phyloP scores from a whole-genome alignment of 2,329 filamentous ascomycete species.

The Nannizziopsis arthrosporioides region DNA sequence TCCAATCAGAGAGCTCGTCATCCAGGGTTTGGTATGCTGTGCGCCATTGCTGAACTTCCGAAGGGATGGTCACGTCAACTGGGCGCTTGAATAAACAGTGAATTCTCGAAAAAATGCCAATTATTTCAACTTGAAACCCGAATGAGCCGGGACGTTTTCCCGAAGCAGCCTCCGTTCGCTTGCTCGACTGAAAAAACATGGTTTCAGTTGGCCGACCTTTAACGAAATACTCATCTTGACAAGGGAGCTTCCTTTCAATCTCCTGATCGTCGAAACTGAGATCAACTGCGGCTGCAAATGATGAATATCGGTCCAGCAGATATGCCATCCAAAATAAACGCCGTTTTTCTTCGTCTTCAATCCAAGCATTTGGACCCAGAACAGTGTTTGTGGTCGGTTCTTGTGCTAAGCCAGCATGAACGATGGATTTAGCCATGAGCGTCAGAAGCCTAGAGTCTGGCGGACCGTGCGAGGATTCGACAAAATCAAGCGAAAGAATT shows the following conservation, averaged over 20 bases:
- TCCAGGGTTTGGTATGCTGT: conserved; percentile 75
- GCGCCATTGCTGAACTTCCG: conserved; percentile 85
- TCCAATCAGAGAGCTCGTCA: conserved; percentile 67
- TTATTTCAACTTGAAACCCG: conserved; percentile 79
- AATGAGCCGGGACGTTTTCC: conserved; percentile 78
- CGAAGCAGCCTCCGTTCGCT: conserved; percentile 51
- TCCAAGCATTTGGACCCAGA: conserved; percentile 70
- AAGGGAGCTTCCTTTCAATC: conserved; percentile 76
- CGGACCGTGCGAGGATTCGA: conserved; percentile 77
- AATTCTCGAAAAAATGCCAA: conserved; percentile 76
- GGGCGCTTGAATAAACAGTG: conserved; percentile 82
- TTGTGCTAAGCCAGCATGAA: conserved; percentile 74
- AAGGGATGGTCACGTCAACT: conserved; percentile 71
- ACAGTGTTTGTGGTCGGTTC: conserved; percentile 76
- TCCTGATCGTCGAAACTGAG: conserved; percentile 82
- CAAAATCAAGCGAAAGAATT: conserved; percentile 72
- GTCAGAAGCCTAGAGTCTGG: conserved; percentile 88
- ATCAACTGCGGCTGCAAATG: conserved; percentile 81
- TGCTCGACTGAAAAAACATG: conserved; percentile 56
- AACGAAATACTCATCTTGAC: conserved; percentile 73
- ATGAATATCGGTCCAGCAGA: conserved; percentile 77
- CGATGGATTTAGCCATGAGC: conserved; percentile 74
- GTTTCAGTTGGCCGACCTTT: conserved; percentile 78
- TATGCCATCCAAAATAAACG: conserved; percentile 93
- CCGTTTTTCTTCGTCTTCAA: conserved; percentile 77